Evolutionary conservation across 352 stramenopile genomes (phyloP).

Genomic region (Phytophthora pistaciae): DNA sequence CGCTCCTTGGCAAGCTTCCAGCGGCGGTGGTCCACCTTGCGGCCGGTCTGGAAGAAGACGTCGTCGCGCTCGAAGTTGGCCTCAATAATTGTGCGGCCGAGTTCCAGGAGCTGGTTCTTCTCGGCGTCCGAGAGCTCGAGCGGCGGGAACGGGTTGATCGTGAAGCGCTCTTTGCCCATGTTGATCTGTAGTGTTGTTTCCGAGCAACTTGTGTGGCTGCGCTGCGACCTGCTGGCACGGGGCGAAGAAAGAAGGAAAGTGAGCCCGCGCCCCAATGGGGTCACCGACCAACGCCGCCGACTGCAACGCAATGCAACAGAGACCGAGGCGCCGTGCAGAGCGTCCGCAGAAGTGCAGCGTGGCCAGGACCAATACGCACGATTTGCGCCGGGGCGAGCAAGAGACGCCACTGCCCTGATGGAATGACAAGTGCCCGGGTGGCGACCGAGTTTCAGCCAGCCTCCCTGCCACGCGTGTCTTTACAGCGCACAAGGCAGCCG

Average conservation of each 20-base stretch:
- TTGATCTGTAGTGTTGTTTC: not conserved
- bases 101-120: conserved; percentile 46
- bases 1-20: conserved; percentile 54
- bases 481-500: conserved; percentile 19
- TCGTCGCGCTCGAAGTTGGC: conserved; percentile 47
- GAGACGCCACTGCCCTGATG: conserved; percentile 10
- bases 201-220: not conserved
- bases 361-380: conserved; percentile 26
- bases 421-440: conserved; percentile 19
- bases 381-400: conserved; percentile 28
- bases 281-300: not conserved
- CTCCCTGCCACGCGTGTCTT: conserved; percentile 13
- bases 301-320: conserved; percentile 31
- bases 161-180: conserved; percentile 47
- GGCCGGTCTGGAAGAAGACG: conserved; percentile 36
- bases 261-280: conserved; percentile 3
- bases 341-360: conserved; percentile 7
- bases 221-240: conserved; percentile 7
- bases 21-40: conserved; percentile 34
- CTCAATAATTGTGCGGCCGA: conserved; percentile 44
- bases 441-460: not conserved
- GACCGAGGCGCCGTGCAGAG: conserved; percentile 17
- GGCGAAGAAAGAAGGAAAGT: conserved; percentile 43
- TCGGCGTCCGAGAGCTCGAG: conserved; percentile 41
- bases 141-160: conserved; percentile 48